Evolutionary conservation across 805 yeast genomes (phyloP).

Genomic region (Cyberlindnera misumaiensis): DNA sequence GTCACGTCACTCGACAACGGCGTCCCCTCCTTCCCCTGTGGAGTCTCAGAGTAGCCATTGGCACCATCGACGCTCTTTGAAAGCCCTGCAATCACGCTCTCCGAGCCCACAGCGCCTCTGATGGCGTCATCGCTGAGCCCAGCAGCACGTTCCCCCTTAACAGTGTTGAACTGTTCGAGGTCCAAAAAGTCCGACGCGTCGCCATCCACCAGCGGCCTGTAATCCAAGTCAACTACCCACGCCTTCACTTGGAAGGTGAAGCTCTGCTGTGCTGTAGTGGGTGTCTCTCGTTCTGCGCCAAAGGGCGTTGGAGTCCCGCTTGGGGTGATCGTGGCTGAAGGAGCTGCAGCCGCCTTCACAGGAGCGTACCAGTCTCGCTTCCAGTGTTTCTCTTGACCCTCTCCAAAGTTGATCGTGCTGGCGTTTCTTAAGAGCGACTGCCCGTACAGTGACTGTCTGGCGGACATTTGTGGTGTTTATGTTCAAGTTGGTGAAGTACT

Average conservation of each 20-base stretch:
- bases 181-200: constrained; percentile 39
- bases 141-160: background rate
- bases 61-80: constrained; percentile 18
- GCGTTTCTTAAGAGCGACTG: constrained; percentile 25
- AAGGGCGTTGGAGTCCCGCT: constrained; percentile 22
- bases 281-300: constrained; percentile 18
- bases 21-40: background rate
- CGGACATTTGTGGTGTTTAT: constrained; percentile 12
- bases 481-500: no score
- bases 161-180: constrained; percentile 21
- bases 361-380: constrained; percentile 24
- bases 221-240: constrained; percentile 24
- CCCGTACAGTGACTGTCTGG: constrained; percentile 20
- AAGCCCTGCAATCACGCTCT: constrained; percentile 40
- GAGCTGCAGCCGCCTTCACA: constrained; percentile 4
- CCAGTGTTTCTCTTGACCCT: constrained; percentile 22
- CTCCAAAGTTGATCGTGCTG: constrained; percentile 14
- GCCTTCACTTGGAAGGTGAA: constrained; percentile 25
- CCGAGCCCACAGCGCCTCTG: constrained; percentile 47
- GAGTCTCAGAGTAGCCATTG: background rate
- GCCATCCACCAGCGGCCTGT: constrained; percentile 26
- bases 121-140: constrained; percentile 40
- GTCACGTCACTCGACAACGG: no score
- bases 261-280: constrained; percentile 10
- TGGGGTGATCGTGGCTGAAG: constrained; percentile 16